These are phyloP conservation scores for Pelargonium nanum DNA, from an alignment of 345 rosid species.

Conservation along the genomic window DNA sequence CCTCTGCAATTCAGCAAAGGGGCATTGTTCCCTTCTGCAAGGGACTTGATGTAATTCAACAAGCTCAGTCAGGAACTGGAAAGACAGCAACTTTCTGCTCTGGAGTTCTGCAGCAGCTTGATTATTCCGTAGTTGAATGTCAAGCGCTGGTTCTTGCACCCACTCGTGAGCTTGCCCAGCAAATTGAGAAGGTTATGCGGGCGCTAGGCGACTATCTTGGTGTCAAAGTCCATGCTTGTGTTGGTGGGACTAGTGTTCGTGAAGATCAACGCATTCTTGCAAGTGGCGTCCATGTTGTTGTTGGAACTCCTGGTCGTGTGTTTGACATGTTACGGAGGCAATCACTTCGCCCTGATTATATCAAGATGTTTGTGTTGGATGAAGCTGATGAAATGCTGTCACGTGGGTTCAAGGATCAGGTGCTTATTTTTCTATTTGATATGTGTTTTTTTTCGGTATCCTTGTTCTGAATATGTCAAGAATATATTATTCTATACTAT, in stretches of 20 bases:
- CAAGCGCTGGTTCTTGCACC: conserved; percentile 74
- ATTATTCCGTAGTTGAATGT: conserved; percentile 50
- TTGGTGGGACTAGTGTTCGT: conserved; percentile 77
- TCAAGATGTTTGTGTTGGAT: conserved; percentile 65
- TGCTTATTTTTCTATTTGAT: conserved; percentile 9
- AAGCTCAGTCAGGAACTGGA: conserved; percentile 75
- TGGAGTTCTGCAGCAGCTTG: conserved; percentile 66
- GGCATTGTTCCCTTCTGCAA: conserved; percentile 74
- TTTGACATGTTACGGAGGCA: conserved; percentile 78
- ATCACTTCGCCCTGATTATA: conserved; percentile 55
- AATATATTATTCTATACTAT: background rate
- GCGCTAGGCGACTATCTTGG: conserved; percentile 77
- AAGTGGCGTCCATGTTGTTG: conserved; percentile 70
- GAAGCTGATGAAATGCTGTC: conserved; percentile 87
- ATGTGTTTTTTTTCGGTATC: background rate
- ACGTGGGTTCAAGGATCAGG: conserved; percentile 85
- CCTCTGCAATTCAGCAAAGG: conserved; percentile 80
- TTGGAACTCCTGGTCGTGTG: conserved; percentile 78
- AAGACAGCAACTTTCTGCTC: conserved; percentile 76
- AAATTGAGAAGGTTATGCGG: conserved; percentile 79
- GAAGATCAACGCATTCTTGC: conserved; percentile 74
- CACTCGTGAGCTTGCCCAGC: conserved; percentile 70
- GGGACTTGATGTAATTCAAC: conserved; percentile 74
- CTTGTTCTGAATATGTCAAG: too few relatives aligned
- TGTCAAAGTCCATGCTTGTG: conserved; percentile 79